phyloP scores from a whole-genome alignment of 306 rosid genomes.

The Prunus armeniaca region DNA sequence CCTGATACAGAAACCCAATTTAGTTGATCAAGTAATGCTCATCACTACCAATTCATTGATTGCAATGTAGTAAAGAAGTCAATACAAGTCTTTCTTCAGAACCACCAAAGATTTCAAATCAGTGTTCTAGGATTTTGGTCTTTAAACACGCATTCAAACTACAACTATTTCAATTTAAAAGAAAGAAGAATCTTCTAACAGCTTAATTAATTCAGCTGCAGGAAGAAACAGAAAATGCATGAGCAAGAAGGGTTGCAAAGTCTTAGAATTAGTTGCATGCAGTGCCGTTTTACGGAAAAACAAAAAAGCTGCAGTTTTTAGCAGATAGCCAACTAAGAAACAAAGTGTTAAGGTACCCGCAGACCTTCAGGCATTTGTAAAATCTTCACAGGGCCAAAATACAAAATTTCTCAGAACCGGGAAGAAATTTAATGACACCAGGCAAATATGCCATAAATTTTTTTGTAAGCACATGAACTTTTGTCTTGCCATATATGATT shows the following conservation, averaged over 20 bases:
- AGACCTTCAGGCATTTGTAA: background rate
- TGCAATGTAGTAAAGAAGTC: no score
- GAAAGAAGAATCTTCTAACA: background rate
- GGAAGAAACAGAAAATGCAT: background rate
- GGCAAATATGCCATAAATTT: background rate
- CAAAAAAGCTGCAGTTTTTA: background rate
- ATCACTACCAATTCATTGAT: background rate
- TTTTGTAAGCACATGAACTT: background rate
- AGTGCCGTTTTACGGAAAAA: conserved; percentile 5
- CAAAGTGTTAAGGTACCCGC: background rate
- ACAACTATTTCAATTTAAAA: background rate
- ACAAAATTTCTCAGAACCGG: background rate
- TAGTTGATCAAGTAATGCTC: background rate
- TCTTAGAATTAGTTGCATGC: background rate
- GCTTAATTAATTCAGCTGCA: background rate
- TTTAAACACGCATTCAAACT: background rate
- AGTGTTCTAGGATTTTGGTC: background rate
- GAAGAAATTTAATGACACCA: conserved; percentile 13
- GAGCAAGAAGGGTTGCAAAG: background rate
- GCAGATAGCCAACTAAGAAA: background rate
- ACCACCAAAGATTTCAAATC: background rate
- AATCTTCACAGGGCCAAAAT: background rate
- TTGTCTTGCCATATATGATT: background rate
- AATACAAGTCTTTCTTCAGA: no score
- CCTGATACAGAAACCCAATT: background rate